phyloP scores from a whole-genome alignment of 2,329 filamentous ascomycete species.

The Pseudocercospora fijiensis region DNA sequence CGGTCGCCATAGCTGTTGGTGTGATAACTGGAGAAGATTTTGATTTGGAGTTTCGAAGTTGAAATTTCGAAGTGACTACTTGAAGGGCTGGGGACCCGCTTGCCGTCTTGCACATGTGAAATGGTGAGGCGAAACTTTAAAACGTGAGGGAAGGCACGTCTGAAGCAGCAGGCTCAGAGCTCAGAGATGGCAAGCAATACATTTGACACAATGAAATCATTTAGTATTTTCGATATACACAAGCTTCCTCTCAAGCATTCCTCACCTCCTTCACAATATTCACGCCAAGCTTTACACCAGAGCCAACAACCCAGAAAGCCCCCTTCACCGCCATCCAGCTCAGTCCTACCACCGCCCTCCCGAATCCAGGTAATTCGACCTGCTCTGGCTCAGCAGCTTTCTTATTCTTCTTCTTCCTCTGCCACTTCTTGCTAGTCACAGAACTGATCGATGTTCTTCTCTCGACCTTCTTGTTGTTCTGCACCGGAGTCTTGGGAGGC shows the following conservation, averaged over 20 bases:
- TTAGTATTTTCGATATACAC: background rate
- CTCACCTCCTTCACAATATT: constrained; percentile 41
- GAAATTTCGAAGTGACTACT: background rate
- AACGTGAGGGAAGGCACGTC: background rate
- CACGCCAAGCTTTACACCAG: constrained; percentile 44
- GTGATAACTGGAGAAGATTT: background rate
- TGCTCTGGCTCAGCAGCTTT: constrained; percentile 33
- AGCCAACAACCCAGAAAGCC: constrained; percentile 44
- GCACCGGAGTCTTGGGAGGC: constrained; percentile 30
- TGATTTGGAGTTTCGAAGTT: background rate
- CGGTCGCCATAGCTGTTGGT: background rate
- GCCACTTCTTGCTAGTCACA: constrained; percentile 15
- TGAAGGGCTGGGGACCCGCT: background rate
- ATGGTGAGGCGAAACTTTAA: background rate
- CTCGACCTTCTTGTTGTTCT: constrained; percentile 26
- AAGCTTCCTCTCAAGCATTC: constrained; percentile 16
- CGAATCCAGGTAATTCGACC: constrained; percentile 42
- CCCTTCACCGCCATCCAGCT: constrained; percentile 46
- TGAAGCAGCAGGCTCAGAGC: background rate
- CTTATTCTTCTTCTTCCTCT: constrained; percentile 24
- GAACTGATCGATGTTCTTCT: constrained; percentile 13
- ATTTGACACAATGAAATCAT: background rate
- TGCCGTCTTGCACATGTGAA: background rate
- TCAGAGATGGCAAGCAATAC: background rate
- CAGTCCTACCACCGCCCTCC: constrained; percentile 42